phyloP scores from a whole-genome alignment of 176 grass and related monocot species.

The Zea mays region Zm-B73-REFERENCE-NAM-5.0 NC_050099.1:191129001-191129500 shows the following conservation, averaged over 20 bases:
- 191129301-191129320: slow-evolving; percentile 87
- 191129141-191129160: slow-evolving; percentile 52
- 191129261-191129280: slow-evolving; percentile 87
- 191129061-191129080: slow-evolving; percentile 98
- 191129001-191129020: slow-evolving; percentile 84
- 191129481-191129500: slow-evolving; percentile 30
- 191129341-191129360: slow-evolving; percentile 79
- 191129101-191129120: slow-evolving; percentile 37
- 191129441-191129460: slow-evolving; percentile 26
- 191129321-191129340: slow-evolving; percentile 85
- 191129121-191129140: slow-evolving; percentile 24
- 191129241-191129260: slow-evolving; percentile 64
- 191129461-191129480: slow-evolving; percentile 15
- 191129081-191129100: slow-evolving; percentile 42
- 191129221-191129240: slow-evolving; percentile 43
- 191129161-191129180: slow-evolving; percentile 66
- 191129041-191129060: slow-evolving; percentile 70
- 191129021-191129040: slow-evolving; percentile 89
- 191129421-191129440: slow-evolving; percentile 18
- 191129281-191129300: slow-evolving; percentile 94
- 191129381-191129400: slow-evolving; percentile 59
- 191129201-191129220: slow-evolving; percentile 42
- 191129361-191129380: slow-evolving; percentile 83
- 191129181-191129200: slow-evolving; percentile 32
- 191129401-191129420: slow-evolving; percentile 35